phyloP scores from a whole-genome alignment of 2,329 filamentous ascomycete species.

The Tolypocladium ovalisporum region DNA sequence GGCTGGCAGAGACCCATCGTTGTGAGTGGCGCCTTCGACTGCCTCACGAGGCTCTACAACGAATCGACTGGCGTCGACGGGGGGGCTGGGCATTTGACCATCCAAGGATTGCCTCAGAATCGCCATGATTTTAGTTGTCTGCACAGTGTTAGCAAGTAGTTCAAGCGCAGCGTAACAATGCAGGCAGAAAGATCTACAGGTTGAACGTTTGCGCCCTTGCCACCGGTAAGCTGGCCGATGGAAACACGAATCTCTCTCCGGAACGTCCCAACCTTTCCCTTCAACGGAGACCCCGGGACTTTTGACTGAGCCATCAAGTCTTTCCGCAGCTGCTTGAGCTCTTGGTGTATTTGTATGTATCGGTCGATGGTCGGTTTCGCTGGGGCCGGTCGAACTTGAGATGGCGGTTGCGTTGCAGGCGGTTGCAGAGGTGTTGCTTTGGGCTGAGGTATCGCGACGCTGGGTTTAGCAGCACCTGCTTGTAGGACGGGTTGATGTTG shows the following conservation, averaged over 20 bases:
- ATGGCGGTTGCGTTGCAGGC: constrained; percentile 1
- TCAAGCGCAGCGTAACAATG: neutral
- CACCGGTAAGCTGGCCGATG: constrained; percentile 62
- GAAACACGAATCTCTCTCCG: constrained; percentile 60
- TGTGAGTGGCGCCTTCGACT: constrained; percentile 36
- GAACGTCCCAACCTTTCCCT: constrained; percentile 59
- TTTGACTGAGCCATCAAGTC: constrained; percentile 47
- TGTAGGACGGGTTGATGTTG: neutral
- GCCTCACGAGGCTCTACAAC: constrained; percentile 34
- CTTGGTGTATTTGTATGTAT: constrained; percentile 51
- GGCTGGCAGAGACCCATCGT: constrained; percentile 46
- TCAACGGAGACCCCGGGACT: constrained; percentile 34
- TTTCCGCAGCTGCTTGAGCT: constrained; percentile 57
- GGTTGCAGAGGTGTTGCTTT: neutral
- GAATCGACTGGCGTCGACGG: constrained; percentile 44
- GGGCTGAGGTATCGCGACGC: neutral
- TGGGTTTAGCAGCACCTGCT: neutral
- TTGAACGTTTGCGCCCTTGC: constrained; percentile 46
- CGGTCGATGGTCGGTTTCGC: constrained; percentile 22
- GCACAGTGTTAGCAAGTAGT: constrained; percentile 7
- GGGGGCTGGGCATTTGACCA: constrained; percentile 37
- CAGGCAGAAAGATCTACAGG: constrained; percentile 18
- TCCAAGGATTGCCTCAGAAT: constrained; percentile 42
- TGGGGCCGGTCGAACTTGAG: neutral
- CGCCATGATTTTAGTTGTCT: constrained; percentile 25